Base-by-base conservation (phyloP, 176 grass and related monocot genomes). In the Musa schizocarpa region DNA sequence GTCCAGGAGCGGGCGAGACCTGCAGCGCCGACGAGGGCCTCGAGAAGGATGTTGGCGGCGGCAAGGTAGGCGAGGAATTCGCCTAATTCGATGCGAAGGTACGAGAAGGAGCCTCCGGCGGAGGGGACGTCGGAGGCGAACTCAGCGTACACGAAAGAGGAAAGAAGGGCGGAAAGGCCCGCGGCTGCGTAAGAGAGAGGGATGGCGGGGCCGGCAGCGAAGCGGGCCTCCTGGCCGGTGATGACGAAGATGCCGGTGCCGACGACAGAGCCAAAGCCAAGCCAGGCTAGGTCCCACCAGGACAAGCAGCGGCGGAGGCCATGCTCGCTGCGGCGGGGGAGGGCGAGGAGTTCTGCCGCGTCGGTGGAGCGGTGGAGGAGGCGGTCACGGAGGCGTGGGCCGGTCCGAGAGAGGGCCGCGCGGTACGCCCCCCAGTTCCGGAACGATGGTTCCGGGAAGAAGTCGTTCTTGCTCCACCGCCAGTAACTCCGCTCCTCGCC, bases 171-270 rank as follows among this genome's bases (percentile, higher is more conserved):
- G 0, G 85, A 84, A 73, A 81, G 58, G 1, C 89, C 89, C 1
- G 89, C 82, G 9, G 80, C 69, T 29, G 80, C 82, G 80, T 85
- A 91, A 54, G 89, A 71, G 0, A 88, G 79, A 14, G 74, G 77
- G 77, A 91, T 78, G 26, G 89, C 79, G 10, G 85, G 89, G 26
- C 89, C 80, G 22, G 89, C 82, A 63, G 79, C 63, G 73, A 82
- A 79, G 55, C 80, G 82, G 11, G 88, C 88, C 79, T 91, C 85
- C 85, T 82, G 85, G 52, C 88, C 89, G 13, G 89, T 91, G 69
- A 91, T 78, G 59, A 85, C 79, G 76, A 91, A 91, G 14, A 91
- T 83, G 3, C 88, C 88, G 2, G 85, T 79, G 63, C 85, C 89
- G 13, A 91, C 82, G 17, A 87, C 85, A 63, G 80, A 79, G 26